Base-by-base conservation (phyloP, 805 yeast genomes). In the Pichia exigua region DNA sequence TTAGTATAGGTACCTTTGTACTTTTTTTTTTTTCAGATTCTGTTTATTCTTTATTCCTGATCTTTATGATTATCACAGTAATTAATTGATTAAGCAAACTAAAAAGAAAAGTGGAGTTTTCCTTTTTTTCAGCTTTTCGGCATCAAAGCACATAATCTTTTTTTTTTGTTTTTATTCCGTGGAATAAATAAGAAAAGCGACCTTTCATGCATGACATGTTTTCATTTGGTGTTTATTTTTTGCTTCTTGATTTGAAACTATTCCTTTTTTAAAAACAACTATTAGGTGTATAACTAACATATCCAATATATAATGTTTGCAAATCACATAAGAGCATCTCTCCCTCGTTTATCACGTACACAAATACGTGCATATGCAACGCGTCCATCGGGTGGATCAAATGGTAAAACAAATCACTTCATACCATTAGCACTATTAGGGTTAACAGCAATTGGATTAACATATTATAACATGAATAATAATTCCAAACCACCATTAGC, bases 401-500 rank as follows among this genome's bases (percentile, higher is more conserved):
- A 27, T 30, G 46, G 48, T 21, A 50, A 50, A 43, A 46, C 52
- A 3, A 55, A 55, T 30, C 59, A 56, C 43, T 61, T 64, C 44
- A 49, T 57, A 26, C 69, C 69, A 8, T 42, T 67, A 42, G 17
- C 62, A 22, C 28, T 59, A 7, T 55, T 67, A 24, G 71, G 70
- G 43, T 50, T 59, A 10, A 52, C 63, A 7, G 67, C 71, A 6
- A 42, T 62, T 24, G 72, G 69, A 18, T 49, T 65, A n/a, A 68
- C 71, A 1, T 61, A 62, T 51, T 67, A 66, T 51, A 65, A 65
- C 44, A 54, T 66, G 49, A 59, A 60, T 42, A 50, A 58, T 44
- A 58, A 57, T 17, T 48, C 59, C 24, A 68, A 67, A 47, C 65
- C 67, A 30, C 72, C 73, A 28, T 53, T 52, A 40, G 67, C 67